phyloP scores from a whole-genome alignment of 2,329 filamentous ascomycete genomes.

The Whalleya microplaca region DNA sequence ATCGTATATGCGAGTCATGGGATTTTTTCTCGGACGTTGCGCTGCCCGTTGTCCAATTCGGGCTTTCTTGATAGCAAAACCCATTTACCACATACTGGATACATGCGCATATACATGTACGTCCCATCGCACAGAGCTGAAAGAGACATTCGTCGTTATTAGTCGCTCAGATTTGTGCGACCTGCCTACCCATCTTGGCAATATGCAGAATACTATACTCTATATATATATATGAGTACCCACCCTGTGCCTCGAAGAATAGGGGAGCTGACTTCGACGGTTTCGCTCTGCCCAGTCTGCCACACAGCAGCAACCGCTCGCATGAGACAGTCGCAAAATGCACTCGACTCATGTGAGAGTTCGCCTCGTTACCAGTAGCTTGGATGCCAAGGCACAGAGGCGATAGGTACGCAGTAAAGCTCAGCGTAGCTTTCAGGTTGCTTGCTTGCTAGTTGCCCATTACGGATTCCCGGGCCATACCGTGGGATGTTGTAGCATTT shows the following conservation, averaged over 20 bases:
- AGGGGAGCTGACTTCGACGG: background rate
- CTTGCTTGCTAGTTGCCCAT: background rate
- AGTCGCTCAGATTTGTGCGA: too few relatives aligned
- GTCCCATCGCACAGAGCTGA: too few relatives aligned
- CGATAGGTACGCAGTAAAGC: too few relatives aligned
- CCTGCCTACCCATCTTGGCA: too few relatives aligned
- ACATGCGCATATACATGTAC: background rate
- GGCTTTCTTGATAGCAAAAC: constrained; percentile 20
- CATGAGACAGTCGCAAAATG: too few relatives aligned
- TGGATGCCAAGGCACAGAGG: background rate
- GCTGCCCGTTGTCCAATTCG: constrained; percentile 22
- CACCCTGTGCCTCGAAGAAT: background rate
- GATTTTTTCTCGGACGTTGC: constrained; percentile 18
- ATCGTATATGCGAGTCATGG: constrained; percentile 24
- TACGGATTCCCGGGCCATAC: background rate
- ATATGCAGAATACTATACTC: too few relatives aligned
- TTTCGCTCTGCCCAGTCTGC: background rate
- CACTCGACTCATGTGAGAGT: background rate
- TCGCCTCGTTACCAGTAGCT: background rate
- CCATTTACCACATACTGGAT: too few relatives aligned
- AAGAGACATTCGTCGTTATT: too few relatives aligned
- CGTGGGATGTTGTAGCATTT: background rate
- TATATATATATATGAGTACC: background rate
- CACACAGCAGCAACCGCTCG: too few relatives aligned
- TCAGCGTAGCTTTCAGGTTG: background rate